A percentile compares a stretch with the other conserved stretches of the same genome.
These are phyloP conservation scores for Rubia peregrina DNA, from an alignment of 305 asterid species.

Conservation along the genomic window DNA sequence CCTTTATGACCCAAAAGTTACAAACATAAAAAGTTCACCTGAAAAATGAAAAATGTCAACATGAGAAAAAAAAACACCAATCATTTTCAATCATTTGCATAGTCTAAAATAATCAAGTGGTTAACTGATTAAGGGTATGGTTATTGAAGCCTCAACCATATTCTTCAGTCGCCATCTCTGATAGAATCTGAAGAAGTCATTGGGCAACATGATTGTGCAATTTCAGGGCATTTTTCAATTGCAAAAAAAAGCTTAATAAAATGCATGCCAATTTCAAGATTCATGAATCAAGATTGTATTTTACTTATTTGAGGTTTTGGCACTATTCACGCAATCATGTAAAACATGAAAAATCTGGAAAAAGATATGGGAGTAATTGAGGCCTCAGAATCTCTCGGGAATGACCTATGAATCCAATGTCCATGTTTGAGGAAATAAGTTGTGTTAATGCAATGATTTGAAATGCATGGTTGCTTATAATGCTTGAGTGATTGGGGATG, in stretches of 20 bases:
- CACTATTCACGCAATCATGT: neutral
- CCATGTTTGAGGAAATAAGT: slow-evolving; percentile 6
- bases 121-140: slow-evolving; percentile 16
- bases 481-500: neutral
- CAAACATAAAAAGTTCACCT: too few relatives aligned
- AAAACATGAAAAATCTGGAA: slow-evolving; percentile 1
- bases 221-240: neutral
- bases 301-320: neutral
- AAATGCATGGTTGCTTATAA: neutral
- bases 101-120: slow-evolving; percentile 17
- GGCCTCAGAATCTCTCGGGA: slow-evolving; percentile 26
- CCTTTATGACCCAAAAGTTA: too few relatives aligned
- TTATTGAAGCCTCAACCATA: slow-evolving; percentile 17
- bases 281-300: slow-evolving; percentile 4
- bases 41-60: too few relatives aligned
- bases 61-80: too few relatives aligned
- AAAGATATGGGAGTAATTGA: slow-evolving; percentile 8
- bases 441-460: neutral
- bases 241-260: neutral
- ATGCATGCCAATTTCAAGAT: neutral
- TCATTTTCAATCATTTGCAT: slow-evolving; percentile 41
- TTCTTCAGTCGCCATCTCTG: slow-evolving; percentile 5
- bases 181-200: slow-evolving; percentile 8
- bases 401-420: slow-evolving; percentile 16
- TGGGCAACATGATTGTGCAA: slow-evolving; percentile 20